These are phyloP conservation scores for Ascochyta rabiei DNA, from an alignment of 2,329 filamentous ascomycete species.

Conservation along the genomic window DNA sequence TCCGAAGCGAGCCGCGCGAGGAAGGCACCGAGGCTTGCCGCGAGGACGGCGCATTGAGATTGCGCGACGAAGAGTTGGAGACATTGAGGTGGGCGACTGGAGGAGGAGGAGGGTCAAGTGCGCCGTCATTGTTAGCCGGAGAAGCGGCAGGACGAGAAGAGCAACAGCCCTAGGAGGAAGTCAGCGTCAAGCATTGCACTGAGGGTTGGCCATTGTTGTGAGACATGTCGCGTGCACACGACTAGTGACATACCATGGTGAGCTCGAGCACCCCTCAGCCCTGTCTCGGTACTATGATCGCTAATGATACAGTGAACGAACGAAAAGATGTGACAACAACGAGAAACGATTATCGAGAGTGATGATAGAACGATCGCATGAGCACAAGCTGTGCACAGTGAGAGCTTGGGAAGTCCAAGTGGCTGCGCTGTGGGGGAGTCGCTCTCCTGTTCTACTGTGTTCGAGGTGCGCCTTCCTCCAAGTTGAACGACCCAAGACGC, in stretches of 20 bases:
- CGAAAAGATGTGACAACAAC: background rate
- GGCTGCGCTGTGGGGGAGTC: slow-evolving; percentile 11
- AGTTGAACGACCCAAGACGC: slow-evolving; percentile 6
- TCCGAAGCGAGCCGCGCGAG: background rate
- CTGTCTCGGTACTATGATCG: slow-evolving; percentile 2
- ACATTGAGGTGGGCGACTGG: slow-evolving; percentile 8
- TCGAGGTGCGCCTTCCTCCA: slow-evolving; percentile 8
- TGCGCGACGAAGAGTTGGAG: slow-evolving; percentile 22
- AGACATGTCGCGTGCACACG: slow-evolving; percentile 9
- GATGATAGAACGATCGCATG: slow-evolving; percentile 13
- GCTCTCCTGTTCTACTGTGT: slow-evolving; percentile 6
- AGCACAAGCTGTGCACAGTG: slow-evolving; percentile 6
- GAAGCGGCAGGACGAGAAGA: slow-evolving; percentile 10
- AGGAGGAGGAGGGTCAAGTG: slow-evolving; percentile 6
- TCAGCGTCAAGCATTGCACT: slow-evolving; percentile 6
- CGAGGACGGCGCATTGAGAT: slow-evolving; percentile 27
- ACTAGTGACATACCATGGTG: slow-evolving; percentile 14
- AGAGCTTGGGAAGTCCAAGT: background rate
- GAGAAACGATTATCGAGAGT: background rate
- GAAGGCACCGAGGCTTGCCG: slow-evolving; percentile 8
- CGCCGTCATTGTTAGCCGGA: slow-evolving; percentile 1
- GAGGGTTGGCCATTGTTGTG: background rate
- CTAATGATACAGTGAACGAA: slow-evolving; percentile 10
- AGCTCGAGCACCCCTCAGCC: slow-evolving; percentile 9
- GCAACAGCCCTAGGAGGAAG: slow-evolving; percentile 21